Conservation (phyloP, 1,284 basidiomycete genomes). For the Pseudozyma tsukubaensis region DNA sequence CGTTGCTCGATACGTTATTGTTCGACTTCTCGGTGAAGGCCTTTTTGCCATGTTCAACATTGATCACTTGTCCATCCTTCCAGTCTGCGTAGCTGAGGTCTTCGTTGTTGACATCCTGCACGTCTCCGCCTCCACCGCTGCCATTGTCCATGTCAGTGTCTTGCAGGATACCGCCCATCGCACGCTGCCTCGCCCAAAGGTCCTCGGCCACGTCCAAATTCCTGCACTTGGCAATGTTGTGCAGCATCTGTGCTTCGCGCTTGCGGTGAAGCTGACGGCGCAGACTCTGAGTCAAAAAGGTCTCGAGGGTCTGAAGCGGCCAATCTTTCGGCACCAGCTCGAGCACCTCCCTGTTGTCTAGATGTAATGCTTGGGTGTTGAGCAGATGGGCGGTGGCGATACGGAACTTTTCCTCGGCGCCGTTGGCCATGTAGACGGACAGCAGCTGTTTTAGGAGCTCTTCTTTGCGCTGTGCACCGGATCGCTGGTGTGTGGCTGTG, state of each 20-base stretch:
- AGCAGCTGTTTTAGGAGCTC: conserved; percentile 47
- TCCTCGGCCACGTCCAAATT: conserved; percentile 54
- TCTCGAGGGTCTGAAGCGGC: conserved; percentile 53
- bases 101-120: neutral
- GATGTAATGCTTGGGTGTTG: conserved; percentile 53
- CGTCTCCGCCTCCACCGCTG: conserved; percentile 6
- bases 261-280: conserved; percentile 46
- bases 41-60: neutral
- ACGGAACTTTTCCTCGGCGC: conserved; percentile 46
- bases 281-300: conserved; percentile 55
- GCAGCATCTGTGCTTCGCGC: conserved; percentile 49
- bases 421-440: conserved; percentile 47
- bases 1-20: neutral
- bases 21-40: conserved; percentile 3
- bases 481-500: conserved; percentile 9
- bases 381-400: conserved; percentile 57
- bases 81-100: conserved; percentile 15
- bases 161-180: conserved; percentile 52
- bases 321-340: conserved; percentile 54
- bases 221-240: conserved; percentile 49
- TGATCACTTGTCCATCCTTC: conserved; percentile 10
- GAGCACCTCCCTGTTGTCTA: conserved; percentile 54
- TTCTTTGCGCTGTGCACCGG: conserved; percentile 27
- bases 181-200: conserved; percentile 51
- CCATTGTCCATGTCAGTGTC: conserved; percentile 36